Evolutionary conservation across 179 eudicot genomes (phyloP).

Genomic region (Silene noctiflora): DNA sequence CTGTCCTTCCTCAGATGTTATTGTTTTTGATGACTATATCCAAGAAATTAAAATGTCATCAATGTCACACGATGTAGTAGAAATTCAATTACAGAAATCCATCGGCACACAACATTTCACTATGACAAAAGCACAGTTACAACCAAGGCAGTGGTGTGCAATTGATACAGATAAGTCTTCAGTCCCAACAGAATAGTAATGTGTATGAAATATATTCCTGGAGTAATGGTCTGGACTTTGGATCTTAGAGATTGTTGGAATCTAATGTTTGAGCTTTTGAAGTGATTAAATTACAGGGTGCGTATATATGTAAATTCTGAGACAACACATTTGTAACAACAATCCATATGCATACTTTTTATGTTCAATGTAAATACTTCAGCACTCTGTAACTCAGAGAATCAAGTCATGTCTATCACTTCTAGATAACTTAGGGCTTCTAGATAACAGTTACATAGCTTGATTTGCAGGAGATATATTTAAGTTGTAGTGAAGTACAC

Average conservation of each 20-base stretch:
- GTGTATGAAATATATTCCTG: neutral
- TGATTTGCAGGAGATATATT: neutral
- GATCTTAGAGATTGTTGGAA: neutral
- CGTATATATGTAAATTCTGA: neutral
- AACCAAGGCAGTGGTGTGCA: neutral
- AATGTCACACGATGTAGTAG: neutral
- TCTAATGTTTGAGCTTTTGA: neutral
- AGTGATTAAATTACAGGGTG: neutral
- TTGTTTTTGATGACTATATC: slow-evolving; percentile 60
- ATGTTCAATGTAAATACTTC: neutral
- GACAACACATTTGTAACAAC: neutral
- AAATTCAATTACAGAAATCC: neutral
- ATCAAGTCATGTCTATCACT: neutral
- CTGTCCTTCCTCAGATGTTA: slow-evolving; percentile 71
- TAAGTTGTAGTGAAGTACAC: neutral
- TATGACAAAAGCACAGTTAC: neutral
- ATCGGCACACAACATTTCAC: neutral
- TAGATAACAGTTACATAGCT: neutral
- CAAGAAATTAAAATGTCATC: slow-evolving; percentile 5
- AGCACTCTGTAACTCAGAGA: neutral
- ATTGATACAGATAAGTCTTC: neutral
- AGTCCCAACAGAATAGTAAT: neutral
- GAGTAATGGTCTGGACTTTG: neutral
- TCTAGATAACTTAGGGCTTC: slow-evolving; percentile 1
- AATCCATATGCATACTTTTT: neutral